Percentiles rank a stretch among this genome's conserved stretches.
phyloP scores from a whole-genome alignment of 192 early-diverging fungal species.

The Coemansia sp. region DNA sequence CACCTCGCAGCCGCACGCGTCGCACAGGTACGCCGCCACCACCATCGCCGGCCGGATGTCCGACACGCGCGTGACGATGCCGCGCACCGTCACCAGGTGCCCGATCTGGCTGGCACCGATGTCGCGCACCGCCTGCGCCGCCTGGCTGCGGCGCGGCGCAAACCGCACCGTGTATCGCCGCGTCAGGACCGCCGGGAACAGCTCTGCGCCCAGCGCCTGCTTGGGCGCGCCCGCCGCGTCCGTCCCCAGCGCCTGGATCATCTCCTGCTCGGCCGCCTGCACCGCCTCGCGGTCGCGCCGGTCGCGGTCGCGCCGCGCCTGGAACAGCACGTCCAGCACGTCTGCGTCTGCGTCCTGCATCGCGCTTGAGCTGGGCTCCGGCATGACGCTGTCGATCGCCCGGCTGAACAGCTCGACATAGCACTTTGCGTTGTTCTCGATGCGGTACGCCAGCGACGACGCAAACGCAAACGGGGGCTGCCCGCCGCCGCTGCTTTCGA shows the following conservation, averaged over 20 bases:
- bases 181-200: conserved; percentile 83
- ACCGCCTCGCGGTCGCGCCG: conserved; percentile 36
- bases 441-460: conserved; percentile 62
- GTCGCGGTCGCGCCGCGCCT: conserved; percentile 79
- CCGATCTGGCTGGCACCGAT: conserved; percentile 82
- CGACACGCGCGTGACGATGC: conserved; percentile 92
- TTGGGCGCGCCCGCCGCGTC: conserved; percentile 2
- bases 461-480: conserved; percentile 33
- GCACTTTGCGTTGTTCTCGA: conserved; percentile 83
- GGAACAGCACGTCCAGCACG: conserved; percentile 89
- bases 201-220: conserved; percentile 40
- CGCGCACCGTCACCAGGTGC: conserved; percentile 83
- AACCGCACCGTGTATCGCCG: conserved; percentile 86
- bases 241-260: conserved; percentile 20
- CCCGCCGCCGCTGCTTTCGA: conserved; percentile 33
- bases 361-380: conserved; percentile 47
- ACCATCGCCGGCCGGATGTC: conserved; percentile 92
- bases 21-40: conserved; percentile 91
- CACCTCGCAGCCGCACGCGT: conserved; percentile 92
- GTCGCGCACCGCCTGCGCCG: conserved; percentile 82
- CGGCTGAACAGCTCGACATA: conserved; percentile 81
- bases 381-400: conserved; percentile 72
- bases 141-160: conserved; percentile 66
- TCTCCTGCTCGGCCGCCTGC: conserved; percentile 7
- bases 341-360: conserved; percentile 62